Conservation (phyloP, 768 basidiomycete species). For the Macrocybe gigantea region DNA sequence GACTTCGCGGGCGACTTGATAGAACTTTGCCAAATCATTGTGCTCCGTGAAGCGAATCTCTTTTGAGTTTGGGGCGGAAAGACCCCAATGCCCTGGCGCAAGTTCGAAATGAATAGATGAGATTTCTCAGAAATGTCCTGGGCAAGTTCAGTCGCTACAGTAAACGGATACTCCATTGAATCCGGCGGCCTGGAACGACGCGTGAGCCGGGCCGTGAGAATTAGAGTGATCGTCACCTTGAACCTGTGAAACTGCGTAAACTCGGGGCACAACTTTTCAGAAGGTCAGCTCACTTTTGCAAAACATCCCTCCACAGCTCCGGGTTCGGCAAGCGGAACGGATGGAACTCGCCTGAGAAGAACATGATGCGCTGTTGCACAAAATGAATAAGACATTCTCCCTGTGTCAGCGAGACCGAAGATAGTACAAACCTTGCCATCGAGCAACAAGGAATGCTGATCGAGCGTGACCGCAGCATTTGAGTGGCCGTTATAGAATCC, state of each 20-base stretch:
- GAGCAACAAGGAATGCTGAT: conserved; percentile 29
- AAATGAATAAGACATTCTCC: background rate
- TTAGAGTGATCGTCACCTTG: conserved; percentile 7
- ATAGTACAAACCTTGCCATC: conserved; percentile 23
- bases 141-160: conserved; percentile 27
- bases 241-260: conserved; percentile 8
- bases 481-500: conserved; percentile 21
- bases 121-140: too few relatives aligned
- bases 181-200: conserved; percentile 48
- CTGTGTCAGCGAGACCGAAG: background rate
- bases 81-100: conserved; percentile 51
- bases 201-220: background rate
- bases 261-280: background rate
- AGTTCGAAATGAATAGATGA: conserved; percentile 17
- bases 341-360: conserved; percentile 67
- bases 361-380: conserved; percentile 33
- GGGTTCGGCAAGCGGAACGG: conserved; percentile 63
- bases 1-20: conserved; percentile 52
- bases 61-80: conserved; percentile 54
- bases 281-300: conserved; percentile 39
- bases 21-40: conserved; percentile 53
- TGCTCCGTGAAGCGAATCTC: conserved; percentile 54
- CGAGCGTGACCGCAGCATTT: conserved; percentile 24
- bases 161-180: conserved; percentile 64
- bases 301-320: conserved; percentile 60